These are phyloP conservation scores for Tylopilus sp. DNA, from an alignment of 768 basidiomycete genomes.

Conservation along the genomic window DNA sequence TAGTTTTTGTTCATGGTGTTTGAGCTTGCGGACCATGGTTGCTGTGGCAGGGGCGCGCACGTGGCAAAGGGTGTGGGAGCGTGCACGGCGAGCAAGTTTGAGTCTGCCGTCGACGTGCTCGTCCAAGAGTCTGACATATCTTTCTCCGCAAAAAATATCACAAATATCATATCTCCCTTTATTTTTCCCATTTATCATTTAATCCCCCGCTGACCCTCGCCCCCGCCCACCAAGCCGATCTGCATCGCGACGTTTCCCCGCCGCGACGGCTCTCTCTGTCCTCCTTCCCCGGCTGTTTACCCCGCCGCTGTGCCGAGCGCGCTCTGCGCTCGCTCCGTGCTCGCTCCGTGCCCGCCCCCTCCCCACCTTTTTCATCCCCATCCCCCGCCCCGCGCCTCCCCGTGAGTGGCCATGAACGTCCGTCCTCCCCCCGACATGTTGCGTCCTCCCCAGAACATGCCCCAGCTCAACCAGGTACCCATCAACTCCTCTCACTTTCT, in stretches of 20 bases:
- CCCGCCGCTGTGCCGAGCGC: constrained; percentile 1
- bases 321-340: constrained; percentile 1
- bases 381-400: neutral
- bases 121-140: constrained; percentile 27
- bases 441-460: constrained; percentile 39
- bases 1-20: constrained; percentile 93
- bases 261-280: constrained; percentile 7
- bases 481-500: constrained; percentile 33
- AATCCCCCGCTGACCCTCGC: constrained; percentile 1
- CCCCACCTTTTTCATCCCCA: constrained; percentile 1
- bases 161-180: constrained; percentile 28
- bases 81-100: constrained; percentile 19
- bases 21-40: constrained; percentile 82
- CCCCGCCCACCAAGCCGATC: constrained; percentile 16
- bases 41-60: constrained; percentile 21
- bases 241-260: constrained; percentile 12
- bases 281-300: constrained; percentile 2
- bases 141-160: constrained; percentile 25
- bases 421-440: constrained; percentile 44
- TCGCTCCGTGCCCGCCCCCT: neutral
- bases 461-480: constrained; percentile 40
- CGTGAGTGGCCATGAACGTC: constrained; percentile 42
- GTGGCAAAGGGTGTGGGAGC: constrained; percentile 31
- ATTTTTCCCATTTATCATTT: constrained; percentile 15
- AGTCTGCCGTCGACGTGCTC: constrained; percentile 31